Evolutionary conservation across 306 rosid genomes (phyloP).

Genomic region (Casuarina cunninghamiana): DNA sequence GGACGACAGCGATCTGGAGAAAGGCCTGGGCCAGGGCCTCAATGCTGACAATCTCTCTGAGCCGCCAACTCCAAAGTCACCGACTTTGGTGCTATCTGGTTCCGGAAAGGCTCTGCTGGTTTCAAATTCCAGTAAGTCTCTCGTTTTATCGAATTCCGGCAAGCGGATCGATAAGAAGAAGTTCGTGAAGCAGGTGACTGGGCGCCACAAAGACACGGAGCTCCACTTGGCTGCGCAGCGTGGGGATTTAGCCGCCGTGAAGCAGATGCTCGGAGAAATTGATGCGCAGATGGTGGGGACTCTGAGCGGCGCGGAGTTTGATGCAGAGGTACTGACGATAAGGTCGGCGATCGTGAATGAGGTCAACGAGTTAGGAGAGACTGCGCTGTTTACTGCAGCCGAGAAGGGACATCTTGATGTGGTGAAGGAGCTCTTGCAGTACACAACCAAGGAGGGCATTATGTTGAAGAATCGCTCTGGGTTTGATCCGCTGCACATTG

Average conservation of each 20-base stretch:
- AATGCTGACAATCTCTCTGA: conserved; percentile 39
- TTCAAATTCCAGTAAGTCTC: conserved; percentile 62
- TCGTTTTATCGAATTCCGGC: conserved; percentile 52
- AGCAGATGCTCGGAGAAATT: conserved; percentile 52
- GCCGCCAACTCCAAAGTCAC: conserved; percentile 49
- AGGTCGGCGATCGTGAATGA: conserved; percentile 73
- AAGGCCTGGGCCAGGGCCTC: conserved; percentile 14
- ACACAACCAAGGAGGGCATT: conserved; percentile 45
- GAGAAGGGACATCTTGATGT: conserved; percentile 61
- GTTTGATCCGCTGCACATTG: conserved; percentile 70
- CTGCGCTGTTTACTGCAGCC: conserved; percentile 71
- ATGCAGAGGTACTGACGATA: conserved; percentile 59
- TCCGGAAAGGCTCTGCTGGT: conserved; percentile 61
- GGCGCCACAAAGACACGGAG: conserved; percentile 79
- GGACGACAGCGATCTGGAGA: conserved; percentile 46
- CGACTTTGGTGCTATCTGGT: conserved; percentile 45
- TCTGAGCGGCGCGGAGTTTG: conserved; percentile 57
- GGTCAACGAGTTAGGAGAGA: conserved; percentile 85
- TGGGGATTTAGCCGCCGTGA: conserved; percentile 51
- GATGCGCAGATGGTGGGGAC: conserved; percentile 73
- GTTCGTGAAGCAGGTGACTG: conserved; percentile 83
- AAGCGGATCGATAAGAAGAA: conserved; percentile 69
- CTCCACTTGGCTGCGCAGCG: conserved; percentile 79
- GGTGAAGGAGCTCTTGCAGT: conserved; percentile 60
- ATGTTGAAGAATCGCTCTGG: conserved; percentile 63